Percentiles rank a stretch among this genome's conserved stretches.
These are phyloP conservation scores for Citrus mangshanensis DNA, from an alignment of 345 rosid species.

Conservation along the genomic window DNA sequence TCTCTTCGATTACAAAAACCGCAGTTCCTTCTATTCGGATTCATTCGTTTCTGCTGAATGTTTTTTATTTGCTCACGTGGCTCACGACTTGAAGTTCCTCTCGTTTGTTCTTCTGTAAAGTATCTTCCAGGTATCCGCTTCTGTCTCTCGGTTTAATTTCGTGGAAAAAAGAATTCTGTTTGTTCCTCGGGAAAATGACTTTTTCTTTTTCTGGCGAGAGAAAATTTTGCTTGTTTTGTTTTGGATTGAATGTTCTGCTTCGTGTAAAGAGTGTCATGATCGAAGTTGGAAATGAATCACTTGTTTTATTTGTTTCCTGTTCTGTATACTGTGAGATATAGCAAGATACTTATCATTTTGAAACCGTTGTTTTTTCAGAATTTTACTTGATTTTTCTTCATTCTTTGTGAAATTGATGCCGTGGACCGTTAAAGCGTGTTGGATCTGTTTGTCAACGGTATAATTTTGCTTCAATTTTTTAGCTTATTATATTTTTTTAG, in stretches of 20 bases:
- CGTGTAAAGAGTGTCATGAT: not conserved
- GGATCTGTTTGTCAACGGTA: conserved; percentile 20
- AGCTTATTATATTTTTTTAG: not conserved
- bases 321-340: not conserved
- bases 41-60: not conserved
- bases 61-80: not conserved
- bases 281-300: not conserved
- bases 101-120: no score
- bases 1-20: not conserved
- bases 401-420: not conserved
- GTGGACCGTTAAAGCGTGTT: not conserved
- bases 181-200: not conserved
- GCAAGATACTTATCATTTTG: not conserved
- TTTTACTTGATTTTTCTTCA: not conserved
- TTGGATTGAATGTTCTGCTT: not conserved
- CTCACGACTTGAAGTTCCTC: not conserved
- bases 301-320: not conserved
- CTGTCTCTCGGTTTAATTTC: not conserved
- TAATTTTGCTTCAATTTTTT: not conserved
- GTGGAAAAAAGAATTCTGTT: not conserved
- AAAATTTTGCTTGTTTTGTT: not conserved
- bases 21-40: not conserved
- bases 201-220: not conserved
- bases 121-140: not conserved
- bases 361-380: not conserved